Evolutionary conservation across 1,284 basidiomycete species (phyloP).

Genomic region (Bjerkandera adusta): DNA sequence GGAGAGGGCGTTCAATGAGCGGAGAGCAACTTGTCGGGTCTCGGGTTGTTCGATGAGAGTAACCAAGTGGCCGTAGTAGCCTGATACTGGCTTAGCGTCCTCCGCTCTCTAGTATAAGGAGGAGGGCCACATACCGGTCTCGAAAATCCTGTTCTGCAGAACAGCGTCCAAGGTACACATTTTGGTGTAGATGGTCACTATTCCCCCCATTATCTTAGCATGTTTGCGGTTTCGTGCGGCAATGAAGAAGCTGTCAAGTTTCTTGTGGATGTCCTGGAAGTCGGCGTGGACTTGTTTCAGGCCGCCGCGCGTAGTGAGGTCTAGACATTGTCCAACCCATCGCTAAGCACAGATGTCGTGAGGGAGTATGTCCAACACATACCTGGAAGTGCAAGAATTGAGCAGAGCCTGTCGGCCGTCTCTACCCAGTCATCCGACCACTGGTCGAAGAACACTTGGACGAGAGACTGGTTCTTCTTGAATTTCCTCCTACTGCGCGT

Average conservation of each 20-base stretch:
- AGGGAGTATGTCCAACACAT: neutral
- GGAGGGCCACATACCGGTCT: slow-evolving; percentile 35
- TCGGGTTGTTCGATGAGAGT: slow-evolving; percentile 2
- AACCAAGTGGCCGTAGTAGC: slow-evolving; percentile 8
- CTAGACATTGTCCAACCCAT: slow-evolving; percentile 25
- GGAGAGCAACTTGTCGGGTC: slow-evolving; percentile 8
- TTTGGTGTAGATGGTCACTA: slow-evolving; percentile 52
- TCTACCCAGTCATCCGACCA: slow-evolving; percentile 14
- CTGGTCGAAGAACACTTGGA: slow-evolving; percentile 7
- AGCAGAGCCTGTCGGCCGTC: slow-evolving; percentile 12
- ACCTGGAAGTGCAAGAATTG: slow-evolving; percentile 11
- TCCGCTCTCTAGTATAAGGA: neutral
- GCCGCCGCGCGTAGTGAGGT: slow-evolving; percentile 46
- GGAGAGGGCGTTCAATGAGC: slow-evolving; percentile 8
- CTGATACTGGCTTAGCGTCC: slow-evolving; percentile 3
- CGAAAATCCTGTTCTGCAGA: slow-evolving; percentile 46
- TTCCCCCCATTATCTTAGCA: slow-evolving; percentile 43
- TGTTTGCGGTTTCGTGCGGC: slow-evolving; percentile 28
- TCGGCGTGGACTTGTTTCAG: slow-evolving; percentile 53
- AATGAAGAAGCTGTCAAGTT: slow-evolving; percentile 41
- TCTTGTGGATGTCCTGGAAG: slow-evolving; percentile 42
- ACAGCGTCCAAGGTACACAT: slow-evolving; percentile 50
- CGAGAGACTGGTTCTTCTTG: slow-evolving; percentile 1
- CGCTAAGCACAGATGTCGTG: neutral
- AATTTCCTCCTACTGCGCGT: too few relatives aligned